phyloP scores from a whole-genome alignment of 257 asterid species.

The Solanum lycopersicoides region DNA sequence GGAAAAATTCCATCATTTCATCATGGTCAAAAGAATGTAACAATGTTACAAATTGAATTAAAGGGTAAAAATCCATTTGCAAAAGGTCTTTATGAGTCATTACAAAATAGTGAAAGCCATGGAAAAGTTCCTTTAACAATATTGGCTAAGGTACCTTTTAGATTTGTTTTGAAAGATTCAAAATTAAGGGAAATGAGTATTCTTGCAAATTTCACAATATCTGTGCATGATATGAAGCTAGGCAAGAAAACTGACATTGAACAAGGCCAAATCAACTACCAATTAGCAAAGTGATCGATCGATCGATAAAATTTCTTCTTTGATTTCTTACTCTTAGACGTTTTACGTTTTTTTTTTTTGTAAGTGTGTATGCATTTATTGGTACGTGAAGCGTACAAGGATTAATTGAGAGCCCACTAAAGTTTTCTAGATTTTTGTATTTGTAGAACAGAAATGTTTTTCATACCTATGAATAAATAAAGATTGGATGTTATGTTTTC shows the following conservation, averaged over 20 bases:
- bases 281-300: not conserved
- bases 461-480: not conserved
- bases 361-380: not conserved
- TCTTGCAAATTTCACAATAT: slow-evolving; percentile 17
- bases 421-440: not conserved
- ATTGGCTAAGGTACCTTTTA: slow-evolving; percentile 24
- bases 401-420: not conserved
- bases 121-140: slow-evolving; percentile 37
- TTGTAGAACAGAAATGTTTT: not conserved
- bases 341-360: not conserved
- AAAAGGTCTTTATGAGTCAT: slow-evolving; percentile 15
- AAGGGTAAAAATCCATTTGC: slow-evolving; percentile 29
- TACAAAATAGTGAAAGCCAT: slow-evolving; percentile 1
- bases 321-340: not conserved
- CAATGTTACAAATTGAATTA: slow-evolving; percentile 20
- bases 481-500: not conserved
- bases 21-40: slow-evolving; percentile 29
- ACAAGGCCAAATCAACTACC: not conserved
- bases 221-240: slow-evolving; percentile 26
- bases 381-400: not conserved
- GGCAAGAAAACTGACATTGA: slow-evolving; percentile 16
- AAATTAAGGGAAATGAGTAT: slow-evolving; percentile 8
- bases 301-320: not conserved
- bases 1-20: slow-evolving; percentile 40
- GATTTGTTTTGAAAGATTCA: not conserved